Conservation (phyloP, 164 flowering plant species). For the Chimonanthus salicifolius region DNA sequence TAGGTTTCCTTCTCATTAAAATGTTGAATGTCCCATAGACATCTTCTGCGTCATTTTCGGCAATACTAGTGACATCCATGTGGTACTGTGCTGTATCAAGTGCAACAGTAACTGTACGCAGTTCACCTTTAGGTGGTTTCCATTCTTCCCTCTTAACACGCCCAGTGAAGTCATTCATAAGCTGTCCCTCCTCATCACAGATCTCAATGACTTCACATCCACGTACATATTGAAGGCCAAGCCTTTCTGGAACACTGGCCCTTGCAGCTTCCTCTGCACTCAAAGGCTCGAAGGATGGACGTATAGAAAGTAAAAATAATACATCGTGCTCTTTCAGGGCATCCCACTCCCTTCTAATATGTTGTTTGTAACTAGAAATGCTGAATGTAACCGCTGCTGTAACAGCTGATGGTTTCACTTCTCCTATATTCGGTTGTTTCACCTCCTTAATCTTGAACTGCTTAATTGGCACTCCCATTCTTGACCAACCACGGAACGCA, state of each 20-base stretch:
- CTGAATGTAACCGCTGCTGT: constrained; percentile 86
- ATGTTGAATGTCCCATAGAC: constrained; percentile 85
- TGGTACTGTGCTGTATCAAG: constrained; percentile 97
- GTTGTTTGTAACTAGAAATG: constrained; percentile 80
- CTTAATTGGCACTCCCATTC: constrained; percentile 95
- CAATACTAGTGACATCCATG: constrained; percentile 88
- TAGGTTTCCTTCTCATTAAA: constrained; percentile 95
- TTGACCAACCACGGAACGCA: constrained; percentile 99
- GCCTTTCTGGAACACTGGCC: constrained; percentile 84
- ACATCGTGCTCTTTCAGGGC: constrained; percentile 98
- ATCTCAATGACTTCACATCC: constrained; percentile 97
- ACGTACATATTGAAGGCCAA: constrained; percentile 93
- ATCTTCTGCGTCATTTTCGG: constrained; percentile 86
- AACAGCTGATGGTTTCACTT: constrained; percentile 92
- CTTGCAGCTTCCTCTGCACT: constrained; percentile 81
- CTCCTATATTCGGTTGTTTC: constrained; percentile 97
- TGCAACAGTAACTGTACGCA: constrained; percentile 89
- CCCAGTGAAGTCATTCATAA: constrained; percentile 99
- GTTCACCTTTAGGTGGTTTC: constrained; percentile 99
- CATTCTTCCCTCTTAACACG: constrained; percentile 91
- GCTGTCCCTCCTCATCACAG: constrained; percentile 91
- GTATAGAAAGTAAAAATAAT: constrained; percentile 78
- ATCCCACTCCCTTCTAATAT: constrained; percentile 92
- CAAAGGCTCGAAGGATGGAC: constrained; percentile 91
- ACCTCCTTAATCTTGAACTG: constrained; percentile 78